phyloP scores from a whole-genome alignment of 208 protist genomes.

The Trichomonas vaginalis region DNA sequence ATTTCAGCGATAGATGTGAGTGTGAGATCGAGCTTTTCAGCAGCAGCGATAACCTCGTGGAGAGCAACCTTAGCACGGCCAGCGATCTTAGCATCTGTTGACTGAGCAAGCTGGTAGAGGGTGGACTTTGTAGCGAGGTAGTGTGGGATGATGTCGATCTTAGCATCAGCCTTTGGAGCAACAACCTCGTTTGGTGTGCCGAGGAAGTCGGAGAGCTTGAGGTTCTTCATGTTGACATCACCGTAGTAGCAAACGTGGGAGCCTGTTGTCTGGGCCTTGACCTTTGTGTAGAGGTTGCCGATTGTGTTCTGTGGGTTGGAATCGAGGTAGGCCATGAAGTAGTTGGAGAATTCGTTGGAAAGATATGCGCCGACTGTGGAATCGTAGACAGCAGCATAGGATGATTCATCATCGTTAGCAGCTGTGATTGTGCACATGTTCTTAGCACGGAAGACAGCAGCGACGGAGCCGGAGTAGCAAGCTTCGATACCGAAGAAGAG shows the following conservation, averaged over 20 bases:
- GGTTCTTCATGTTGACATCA: background rate
- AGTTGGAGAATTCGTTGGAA: background rate
- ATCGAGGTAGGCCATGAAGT: background rate
- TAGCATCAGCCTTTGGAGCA: background rate
- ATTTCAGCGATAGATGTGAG: background rate
- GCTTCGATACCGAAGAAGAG: conserved; percentile 45
- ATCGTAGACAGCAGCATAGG: conserved; percentile 8
- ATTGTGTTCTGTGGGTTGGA: background rate
- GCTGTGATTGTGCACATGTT: conserved; percentile 17
- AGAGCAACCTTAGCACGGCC: background rate
- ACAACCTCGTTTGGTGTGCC: background rate
- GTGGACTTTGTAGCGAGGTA: background rate
- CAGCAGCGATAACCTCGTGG: background rate
- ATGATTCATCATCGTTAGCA: background rate
- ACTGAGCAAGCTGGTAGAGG: background rate
- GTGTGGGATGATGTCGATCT: background rate
- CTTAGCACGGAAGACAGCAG: background rate
- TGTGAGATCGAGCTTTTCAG: background rate
- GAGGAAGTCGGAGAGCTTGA: background rate
- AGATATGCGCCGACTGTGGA: background rate
- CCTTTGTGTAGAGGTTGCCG: background rate
- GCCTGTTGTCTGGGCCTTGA: background rate
- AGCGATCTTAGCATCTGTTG: background rate
- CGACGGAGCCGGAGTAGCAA: conserved; percentile 44
- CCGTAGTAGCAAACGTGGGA: background rate